Conservation (phyloP, 257 asterid genomes). For the Marsdenia floribunda region DNA sequence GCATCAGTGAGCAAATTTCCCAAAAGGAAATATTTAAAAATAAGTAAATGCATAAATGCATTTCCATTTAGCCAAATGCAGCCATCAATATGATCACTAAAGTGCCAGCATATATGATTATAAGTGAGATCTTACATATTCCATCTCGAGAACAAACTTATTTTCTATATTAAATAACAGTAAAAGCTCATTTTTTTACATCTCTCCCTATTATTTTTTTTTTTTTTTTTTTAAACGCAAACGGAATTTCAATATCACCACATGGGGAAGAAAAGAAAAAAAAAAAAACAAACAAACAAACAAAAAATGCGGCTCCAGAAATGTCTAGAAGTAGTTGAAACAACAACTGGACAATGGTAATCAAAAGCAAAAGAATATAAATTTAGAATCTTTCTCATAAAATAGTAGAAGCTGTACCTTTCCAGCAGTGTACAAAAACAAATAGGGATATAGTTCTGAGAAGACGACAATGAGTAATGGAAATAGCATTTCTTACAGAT, state of each 20-base stretch:
- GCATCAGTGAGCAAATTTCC: neutral
- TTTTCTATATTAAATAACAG: neutral
- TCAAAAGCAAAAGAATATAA: neutral
- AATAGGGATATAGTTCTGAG: neutral
- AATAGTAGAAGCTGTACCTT: neutral
- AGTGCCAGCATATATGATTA: neutral
- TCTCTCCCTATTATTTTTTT: neutral
- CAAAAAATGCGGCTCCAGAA: neutral
- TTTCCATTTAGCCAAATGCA: neutral
- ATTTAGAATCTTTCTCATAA: neutral
- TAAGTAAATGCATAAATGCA: neutral
- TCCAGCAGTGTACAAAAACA: neutral
- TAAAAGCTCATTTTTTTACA: neutral
- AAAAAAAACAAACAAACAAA: neutral
- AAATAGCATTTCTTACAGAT: neutral
- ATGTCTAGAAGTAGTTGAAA: neutral
- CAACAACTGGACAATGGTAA: neutral
- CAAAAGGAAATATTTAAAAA: neutral
- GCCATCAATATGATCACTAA: neutral
- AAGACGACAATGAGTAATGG: neutral
- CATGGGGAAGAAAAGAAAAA: neutral
- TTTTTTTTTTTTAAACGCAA: no score
- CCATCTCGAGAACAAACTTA: neutral
- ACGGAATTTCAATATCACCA: neutral
- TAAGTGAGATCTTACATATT: neutral